These are phyloP conservation scores for Galerina sulciceps DNA, from an alignment of 768 basidiomycete genomes.

Conservation along the genomic window DNA sequence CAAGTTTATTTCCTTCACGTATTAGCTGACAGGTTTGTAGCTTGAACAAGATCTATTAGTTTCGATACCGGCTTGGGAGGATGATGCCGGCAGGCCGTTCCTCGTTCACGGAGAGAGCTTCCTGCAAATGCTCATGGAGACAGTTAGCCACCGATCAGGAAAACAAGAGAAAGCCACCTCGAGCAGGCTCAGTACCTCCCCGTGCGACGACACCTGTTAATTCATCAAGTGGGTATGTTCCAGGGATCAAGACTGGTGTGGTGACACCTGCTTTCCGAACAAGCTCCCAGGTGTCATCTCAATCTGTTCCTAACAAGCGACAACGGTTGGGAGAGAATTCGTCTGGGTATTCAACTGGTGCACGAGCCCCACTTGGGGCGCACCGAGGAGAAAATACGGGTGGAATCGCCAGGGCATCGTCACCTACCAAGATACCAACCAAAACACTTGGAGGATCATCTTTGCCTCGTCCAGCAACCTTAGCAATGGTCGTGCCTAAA, in stretches of 20 bases:
- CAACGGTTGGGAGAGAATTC: slow-evolving; percentile 53
- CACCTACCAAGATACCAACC: slow-evolving; percentile 56
- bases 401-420: slow-evolving; percentile 35
- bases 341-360: slow-evolving; percentile 15
- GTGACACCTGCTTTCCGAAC: slow-evolving; percentile 71
- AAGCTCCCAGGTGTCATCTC: slow-evolving; percentile 46
- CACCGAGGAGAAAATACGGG: slow-evolving; percentile 40
- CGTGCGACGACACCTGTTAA: slow-evolving; percentile 63
- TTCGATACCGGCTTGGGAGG: slow-evolving; percentile 87
- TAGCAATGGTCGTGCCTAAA: slow-evolving; percentile 55
- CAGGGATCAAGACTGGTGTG: slow-evolving; percentile 41
- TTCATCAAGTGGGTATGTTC: slow-evolving; percentile 39
- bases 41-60: slow-evolving; percentile 86
- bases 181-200: slow-evolving; percentile 64
- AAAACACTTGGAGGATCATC: slow-evolving; percentile 35
- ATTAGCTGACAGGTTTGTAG: slow-evolving; percentile 41
- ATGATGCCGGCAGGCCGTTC: slow-evolving; percentile 72
- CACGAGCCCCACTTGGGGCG: slow-evolving; percentile 44
- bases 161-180: slow-evolving; percentile 62
- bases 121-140: slow-evolving; percentile 76
- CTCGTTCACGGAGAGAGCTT: slow-evolving; percentile 85
- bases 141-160: slow-evolving; percentile 79
- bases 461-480: slow-evolving; percentile 39
- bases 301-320: slow-evolving; percentile 66
- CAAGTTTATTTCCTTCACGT: background rate